Evolutionary conservation across 768 basidiomycete genomes (phyloP), one percentile per base, ranked within the genome.

Genomic region (Piloderma croceum): DNA sequence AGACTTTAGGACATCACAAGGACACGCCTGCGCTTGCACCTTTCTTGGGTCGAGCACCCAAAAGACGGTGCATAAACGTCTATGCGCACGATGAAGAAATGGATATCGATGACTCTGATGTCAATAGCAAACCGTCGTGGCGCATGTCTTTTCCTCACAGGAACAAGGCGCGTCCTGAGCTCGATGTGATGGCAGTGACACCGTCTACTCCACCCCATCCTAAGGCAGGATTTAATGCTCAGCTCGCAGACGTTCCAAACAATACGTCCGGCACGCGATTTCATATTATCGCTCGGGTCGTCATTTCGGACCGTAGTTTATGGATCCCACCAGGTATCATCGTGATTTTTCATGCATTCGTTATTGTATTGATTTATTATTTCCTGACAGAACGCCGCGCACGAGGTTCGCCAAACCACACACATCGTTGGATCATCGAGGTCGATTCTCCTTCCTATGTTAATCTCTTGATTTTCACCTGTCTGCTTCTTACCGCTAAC

Each of bases 21-120:
- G 74, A 76, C 40, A 68, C 73, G 6, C 69, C 74, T 20, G 68
- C 70, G 1, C 63, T 76, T 15, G 73, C 73, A 10, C 69, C 62
- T 5, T 76, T 76, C 50, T 64, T 76, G 23, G 73, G 74, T 6
- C 64, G 65, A 39, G 56, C 57, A 13, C 60, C 68, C 1, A 68
- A 63, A 50, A 63, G 63, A 34, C 65, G 71, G 20, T 56, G 58
- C 17, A 69, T 76, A 42, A 58, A 65, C 24, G 60, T 60, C 7
- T 54, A 62, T 25, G 54, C 53, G 36, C 39, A 61, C 22, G 60
- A 66, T 25, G 57, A 61, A 31, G 56, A 54, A 15, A 29, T 29
- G 10, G 27, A 29, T 15, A 29, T 29, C 15, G 27, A 9, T 15
- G 15, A 29, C 15, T 15, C 9, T 9, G 27, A 29, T 29, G 15